These are phyloP conservation scores for Gilbertella persicaria DNA, from an alignment of 371 early-diverging fungal genomes.

Conservation along the genomic window DNA sequence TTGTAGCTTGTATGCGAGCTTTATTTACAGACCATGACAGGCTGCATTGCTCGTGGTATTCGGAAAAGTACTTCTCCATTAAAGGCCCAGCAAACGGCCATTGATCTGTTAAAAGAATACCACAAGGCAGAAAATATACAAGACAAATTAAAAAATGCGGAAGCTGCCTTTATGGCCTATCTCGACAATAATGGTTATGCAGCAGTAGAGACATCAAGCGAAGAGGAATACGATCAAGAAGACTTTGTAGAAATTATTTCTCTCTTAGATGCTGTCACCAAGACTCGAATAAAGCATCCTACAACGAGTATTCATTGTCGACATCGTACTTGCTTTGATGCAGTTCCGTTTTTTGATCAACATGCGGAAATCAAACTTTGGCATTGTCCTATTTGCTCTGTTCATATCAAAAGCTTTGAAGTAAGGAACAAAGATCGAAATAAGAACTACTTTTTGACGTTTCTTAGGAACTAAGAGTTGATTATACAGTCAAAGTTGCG, in stretches of 20 bases:
- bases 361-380: slow-evolving; percentile 18
- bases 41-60: slow-evolving; percentile 19
- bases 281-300: slow-evolving; percentile 20
- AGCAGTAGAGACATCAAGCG: not conserved
- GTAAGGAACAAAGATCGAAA: no score
- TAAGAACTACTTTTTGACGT: no score
- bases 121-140: slow-evolving; percentile 1
- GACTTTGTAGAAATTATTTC: not conserved
- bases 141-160: slow-evolving; percentile 6
- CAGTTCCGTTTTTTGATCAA: slow-evolving; percentile 15
- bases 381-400: slow-evolving; percentile 27
- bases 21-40: slow-evolving; percentile 25
- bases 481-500: no score
- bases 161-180: slow-evolving; percentile 15
- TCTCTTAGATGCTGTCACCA: slow-evolving; percentile 7
- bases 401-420: slow-evolving; percentile 27
- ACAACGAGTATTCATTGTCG: slow-evolving; percentile 17
- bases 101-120: slow-evolving; percentile 19
- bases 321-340: slow-evolving; percentile 25
- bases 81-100: slow-evolving; percentile 9
- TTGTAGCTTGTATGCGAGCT: slow-evolving; percentile 21
- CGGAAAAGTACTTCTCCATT: slow-evolving; percentile 15
- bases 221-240: slow-evolving; percentile 2
- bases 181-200: slow-evolving; percentile 2
- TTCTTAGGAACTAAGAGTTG: no score